phyloP scores from a whole-genome alignment of 2,329 filamentous ascomycete genomes.

The Pseudopithomyces chartarum region DNA sequence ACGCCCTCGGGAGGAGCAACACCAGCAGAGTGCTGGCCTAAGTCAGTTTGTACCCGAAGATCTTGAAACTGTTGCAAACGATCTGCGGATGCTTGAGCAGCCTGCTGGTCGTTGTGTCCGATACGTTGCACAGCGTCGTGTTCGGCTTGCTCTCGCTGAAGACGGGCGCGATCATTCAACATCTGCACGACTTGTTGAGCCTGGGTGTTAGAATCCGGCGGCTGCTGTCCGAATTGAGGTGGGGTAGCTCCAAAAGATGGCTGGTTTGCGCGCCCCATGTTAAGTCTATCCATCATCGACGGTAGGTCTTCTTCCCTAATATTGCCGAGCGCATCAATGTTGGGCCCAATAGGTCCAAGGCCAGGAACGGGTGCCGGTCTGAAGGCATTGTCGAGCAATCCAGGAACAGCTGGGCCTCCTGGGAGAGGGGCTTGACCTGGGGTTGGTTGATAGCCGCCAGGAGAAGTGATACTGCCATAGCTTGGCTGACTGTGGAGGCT shows the following conservation, averaged over 20 bases:
- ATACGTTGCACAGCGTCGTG: conserved; percentile 51
- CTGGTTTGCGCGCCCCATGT: conserved; percentile 58
- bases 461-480: conserved; percentile 93
- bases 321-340: conserved; percentile 50
- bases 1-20: conserved; percentile 40
- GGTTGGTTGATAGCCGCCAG: conserved; percentile 69
- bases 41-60: conserved; percentile 73
- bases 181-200: conserved; percentile 64
- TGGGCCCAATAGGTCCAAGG: conserved; percentile 52
- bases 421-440: conserved; percentile 60
- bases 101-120: conserved; percentile 35
- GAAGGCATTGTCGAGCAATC: conserved; percentile 72
- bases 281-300: conserved; percentile 68
- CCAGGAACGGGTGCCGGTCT: conserved; percentile 46
- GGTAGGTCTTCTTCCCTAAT: conserved; percentile 74
- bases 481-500: conserved; percentile 97
- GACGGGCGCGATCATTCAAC: conserved; percentile 64
- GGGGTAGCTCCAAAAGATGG: conserved; percentile 52
- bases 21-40: conserved; percentile 44
- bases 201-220: conserved; percentile 52
- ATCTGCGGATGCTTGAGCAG: conserved; percentile 59
- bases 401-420: conserved; percentile 54
- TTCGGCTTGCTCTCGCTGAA: conserved; percentile 66
- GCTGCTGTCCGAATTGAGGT: conserved; percentile 55
- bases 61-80: conserved; percentile 84